Conservation (phyloP, 768 basidiomycete species). For the Cantharellus cinnabarinus region DNA sequence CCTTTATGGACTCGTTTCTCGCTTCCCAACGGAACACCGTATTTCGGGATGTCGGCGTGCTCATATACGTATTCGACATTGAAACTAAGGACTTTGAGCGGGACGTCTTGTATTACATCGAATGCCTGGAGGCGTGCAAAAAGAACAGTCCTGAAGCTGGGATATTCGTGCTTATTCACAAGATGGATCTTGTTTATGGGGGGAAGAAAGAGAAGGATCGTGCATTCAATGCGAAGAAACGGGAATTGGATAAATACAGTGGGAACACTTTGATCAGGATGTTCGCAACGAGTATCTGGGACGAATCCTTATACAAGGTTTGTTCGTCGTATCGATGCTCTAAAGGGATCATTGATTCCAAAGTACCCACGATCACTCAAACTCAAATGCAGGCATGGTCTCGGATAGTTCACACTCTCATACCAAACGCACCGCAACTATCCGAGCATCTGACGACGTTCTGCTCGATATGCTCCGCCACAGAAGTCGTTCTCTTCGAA, state of each 20-base stretch:
- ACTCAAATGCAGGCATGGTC: conserved; percentile 69
- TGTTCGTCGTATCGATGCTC: neutral
- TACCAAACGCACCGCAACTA: conserved; percentile 83
- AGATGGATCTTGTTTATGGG: conserved; percentile 80
- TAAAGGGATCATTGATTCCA: neutral
- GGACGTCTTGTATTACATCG: conserved; percentile 81
- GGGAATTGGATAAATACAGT: conserved; percentile 52
- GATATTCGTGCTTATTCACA: conserved; percentile 84
- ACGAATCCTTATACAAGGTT: conserved; percentile 91
- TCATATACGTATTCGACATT: conserved; percentile 98
- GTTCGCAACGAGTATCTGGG: conserved; percentile 90
- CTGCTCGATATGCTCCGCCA: conserved; percentile 69
- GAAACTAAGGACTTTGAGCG: conserved; percentile 57
- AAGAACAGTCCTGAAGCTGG: conserved; percentile 64
- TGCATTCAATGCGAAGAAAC: conserved; percentile 48
- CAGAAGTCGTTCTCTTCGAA: conserved; percentile 91
- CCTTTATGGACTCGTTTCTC: conserved; percentile 95
- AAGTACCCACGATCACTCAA: conserved; percentile 1
- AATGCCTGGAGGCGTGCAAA: conserved; percentile 67
- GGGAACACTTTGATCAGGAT: conserved; percentile 42
- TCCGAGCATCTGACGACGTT: conserved; percentile 73
- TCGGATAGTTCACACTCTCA: conserved; percentile 85
- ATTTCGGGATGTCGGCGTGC: conserved; percentile 88
- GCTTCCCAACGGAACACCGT: conserved; percentile 81
- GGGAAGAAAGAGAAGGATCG: conserved; percentile 27